Evolutionary conservation across 768 basidiomycete species (phyloP).

Genomic region (Russula ochroleuca): DNA sequence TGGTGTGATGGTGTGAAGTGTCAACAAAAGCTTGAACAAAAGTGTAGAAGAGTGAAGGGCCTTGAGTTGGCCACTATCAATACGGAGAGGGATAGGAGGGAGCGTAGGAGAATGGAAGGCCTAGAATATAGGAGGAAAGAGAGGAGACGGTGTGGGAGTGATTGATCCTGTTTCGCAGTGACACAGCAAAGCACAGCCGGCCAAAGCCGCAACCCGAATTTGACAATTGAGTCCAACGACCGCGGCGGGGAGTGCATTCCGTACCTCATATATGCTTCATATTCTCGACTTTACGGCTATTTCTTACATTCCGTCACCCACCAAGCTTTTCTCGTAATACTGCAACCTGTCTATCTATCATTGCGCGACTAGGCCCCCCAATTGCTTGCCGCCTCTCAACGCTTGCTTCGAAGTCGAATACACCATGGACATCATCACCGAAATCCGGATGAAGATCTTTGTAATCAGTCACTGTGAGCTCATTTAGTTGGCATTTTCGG

Average conservation of each 20-base stretch:
- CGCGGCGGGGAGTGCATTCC: neutral
- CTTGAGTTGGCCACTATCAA: slow-evolving; percentile 28
- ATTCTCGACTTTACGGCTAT: neutral
- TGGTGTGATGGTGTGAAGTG: slow-evolving; percentile 34
- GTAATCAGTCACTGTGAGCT: slow-evolving; percentile 77
- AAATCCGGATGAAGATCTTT: slow-evolving; percentile 72
- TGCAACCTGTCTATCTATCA: slow-evolving; percentile 81
- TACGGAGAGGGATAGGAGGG: slow-evolving; percentile 19
- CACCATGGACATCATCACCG: slow-evolving; percentile 68
- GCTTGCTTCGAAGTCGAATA: slow-evolving; percentile 94
- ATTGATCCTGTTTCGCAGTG: neutral
- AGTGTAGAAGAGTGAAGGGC: slow-evolving; percentile 1
- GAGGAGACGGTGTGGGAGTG: neutral
- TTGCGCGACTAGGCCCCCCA: slow-evolving; percentile 82
- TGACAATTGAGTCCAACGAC: no score
- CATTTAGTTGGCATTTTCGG: slow-evolving; percentile 72
- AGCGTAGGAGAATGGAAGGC: neutral
- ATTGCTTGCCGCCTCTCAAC: slow-evolving; percentile 91
- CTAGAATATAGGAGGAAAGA: neutral
- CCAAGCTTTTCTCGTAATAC: slow-evolving; percentile 60
- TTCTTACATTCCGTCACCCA: slow-evolving; percentile 19
- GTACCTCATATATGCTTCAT: neutral
- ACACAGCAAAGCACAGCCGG: slow-evolving; percentile 11
- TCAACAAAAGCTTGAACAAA: neutral
- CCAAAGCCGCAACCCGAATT: neutral